These are phyloP conservation scores for Penicillium manginii DNA, from an alignment of 495 filamentous ascomycete genomes.

Conservation along the genomic window DNA sequence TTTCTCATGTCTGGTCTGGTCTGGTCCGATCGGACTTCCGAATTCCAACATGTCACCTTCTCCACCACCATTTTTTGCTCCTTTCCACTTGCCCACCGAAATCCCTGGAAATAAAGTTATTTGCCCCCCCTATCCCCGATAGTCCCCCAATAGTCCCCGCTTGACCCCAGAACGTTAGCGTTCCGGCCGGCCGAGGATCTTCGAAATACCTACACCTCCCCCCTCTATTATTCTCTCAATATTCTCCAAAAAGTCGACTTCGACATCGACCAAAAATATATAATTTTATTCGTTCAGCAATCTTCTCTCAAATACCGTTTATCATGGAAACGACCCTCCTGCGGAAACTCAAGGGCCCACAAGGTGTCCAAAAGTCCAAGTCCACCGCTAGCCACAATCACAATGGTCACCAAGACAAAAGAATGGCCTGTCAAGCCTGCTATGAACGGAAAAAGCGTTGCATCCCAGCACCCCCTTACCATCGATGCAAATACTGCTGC, in stretches of 20 bases:
- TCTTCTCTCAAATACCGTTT: too few species aligned
- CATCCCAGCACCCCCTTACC: slow-evolving; percentile 6
- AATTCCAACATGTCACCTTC: too few species aligned
- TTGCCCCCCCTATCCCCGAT: slow-evolving; percentile 5
- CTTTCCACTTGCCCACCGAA: too few species aligned
- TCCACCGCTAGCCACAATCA: neutral
- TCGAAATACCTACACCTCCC: neutral
- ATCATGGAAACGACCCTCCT: neutral
- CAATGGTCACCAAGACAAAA: neutral
- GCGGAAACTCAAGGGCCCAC: neutral
- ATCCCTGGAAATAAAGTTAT: neutral
- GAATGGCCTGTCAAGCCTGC: slow-evolving; percentile 15
- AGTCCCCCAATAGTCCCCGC: slow-evolving; percentile 4
- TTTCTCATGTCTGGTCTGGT: too few species aligned
- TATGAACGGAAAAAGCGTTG: slow-evolving; percentile 26
- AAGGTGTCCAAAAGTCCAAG: slow-evolving; percentile 6
- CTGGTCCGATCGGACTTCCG: too few species aligned
- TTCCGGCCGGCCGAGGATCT: slow-evolving; percentile 2
- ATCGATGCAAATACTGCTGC: slow-evolving; percentile 19
- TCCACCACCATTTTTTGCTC: too few species aligned
- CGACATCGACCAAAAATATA: too few species aligned
- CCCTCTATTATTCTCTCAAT: neutral
- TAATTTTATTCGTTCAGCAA: too few species aligned
- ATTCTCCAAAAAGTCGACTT: neutral
- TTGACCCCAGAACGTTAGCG: neutral